Evolutionary conservation across 495 filamentous ascomycete genomes (phyloP).

Genomic region (Aspergillus steynii): DNA sequence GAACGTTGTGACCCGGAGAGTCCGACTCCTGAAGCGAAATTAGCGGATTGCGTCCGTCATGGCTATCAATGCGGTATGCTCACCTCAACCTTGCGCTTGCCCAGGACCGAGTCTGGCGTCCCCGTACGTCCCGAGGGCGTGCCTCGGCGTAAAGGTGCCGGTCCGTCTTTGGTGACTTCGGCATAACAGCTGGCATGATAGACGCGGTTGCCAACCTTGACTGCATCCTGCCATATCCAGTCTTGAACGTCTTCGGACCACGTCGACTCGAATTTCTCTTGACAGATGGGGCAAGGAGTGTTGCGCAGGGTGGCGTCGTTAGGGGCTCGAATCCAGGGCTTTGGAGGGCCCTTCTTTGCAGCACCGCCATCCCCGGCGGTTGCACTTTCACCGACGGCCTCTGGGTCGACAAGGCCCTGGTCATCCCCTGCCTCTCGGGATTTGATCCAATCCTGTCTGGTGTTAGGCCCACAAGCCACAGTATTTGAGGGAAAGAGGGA

Average conservation of each 20-base stretch:
- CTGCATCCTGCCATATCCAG: slow-evolving; percentile 94
- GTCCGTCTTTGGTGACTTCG: slow-evolving; percentile 72
- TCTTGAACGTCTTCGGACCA: slow-evolving; percentile 93
- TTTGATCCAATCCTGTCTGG: slow-evolving; percentile 78
- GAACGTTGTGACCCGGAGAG: slow-evolving; percentile 40
- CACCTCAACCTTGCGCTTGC: slow-evolving; percentile 78
- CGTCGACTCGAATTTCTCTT: slow-evolving; percentile 84
- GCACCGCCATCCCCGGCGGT: slow-evolving; percentile 35
- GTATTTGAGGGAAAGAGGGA: not conserved
- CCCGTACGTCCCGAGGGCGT: slow-evolving; percentile 44
- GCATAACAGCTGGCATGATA: slow-evolving; percentile 89
- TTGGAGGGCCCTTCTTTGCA: slow-evolving; percentile 58
- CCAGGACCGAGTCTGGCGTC: slow-evolving; percentile 68
- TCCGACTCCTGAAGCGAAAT: slow-evolving; percentile 26
- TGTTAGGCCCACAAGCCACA: slow-evolving; percentile 5
- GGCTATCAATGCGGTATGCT: slow-evolving; percentile 22
- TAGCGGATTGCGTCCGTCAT: not conserved
- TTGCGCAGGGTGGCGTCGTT: slow-evolving; percentile 70
- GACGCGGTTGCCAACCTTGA: slow-evolving; percentile 72
- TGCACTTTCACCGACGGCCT: slow-evolving; percentile 35
- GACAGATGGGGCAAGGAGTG: slow-evolving; percentile 85
- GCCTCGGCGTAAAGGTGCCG: slow-evolving; percentile 35
- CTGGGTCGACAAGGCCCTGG: slow-evolving; percentile 43
- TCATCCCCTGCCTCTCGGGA: slow-evolving; percentile 74
- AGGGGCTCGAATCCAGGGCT: slow-evolving; percentile 79